phyloP scores from a whole-genome alignment of 2,329 filamentous ascomycete genomes.

The Cladosporium sp. region DNA sequence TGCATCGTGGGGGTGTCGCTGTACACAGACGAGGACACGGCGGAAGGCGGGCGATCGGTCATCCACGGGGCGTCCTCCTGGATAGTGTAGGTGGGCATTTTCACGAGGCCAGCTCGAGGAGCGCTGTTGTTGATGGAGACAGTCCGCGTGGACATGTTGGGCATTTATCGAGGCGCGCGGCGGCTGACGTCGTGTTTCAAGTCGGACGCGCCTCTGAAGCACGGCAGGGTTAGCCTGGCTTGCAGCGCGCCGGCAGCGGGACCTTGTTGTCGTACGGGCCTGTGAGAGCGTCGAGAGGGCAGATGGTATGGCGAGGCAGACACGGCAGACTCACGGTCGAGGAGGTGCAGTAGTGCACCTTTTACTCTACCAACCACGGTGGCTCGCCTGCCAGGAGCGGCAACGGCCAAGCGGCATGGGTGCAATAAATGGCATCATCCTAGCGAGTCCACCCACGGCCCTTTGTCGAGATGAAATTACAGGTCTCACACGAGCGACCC shows the following conservation, averaged over 20 bases:
- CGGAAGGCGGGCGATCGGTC: constrained; percentile 12
- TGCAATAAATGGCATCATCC: not conserved
- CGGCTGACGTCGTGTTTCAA: constrained; percentile 8
- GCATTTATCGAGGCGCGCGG: not conserved
- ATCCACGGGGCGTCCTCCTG: constrained; percentile 25
- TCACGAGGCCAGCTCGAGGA: constrained; percentile 16
- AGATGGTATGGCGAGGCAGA: too few species aligned
- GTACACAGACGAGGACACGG: constrained; percentile 24
- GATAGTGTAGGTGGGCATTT: constrained; percentile 35
- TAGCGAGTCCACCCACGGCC: constrained; percentile 6
- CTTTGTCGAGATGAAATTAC: constrained; percentile 10
- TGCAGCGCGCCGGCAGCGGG: not conserved
- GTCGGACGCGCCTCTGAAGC: not conserved
- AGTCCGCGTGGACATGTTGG: constrained; percentile 7
- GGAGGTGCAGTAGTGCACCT: constrained; percentile 4
- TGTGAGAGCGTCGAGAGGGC: too few species aligned
- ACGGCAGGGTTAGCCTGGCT: constrained; percentile 1
- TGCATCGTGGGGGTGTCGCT: constrained; percentile 28
- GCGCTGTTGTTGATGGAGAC: constrained; percentile 6
- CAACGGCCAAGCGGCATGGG: not conserved
- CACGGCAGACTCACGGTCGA: not conserved
- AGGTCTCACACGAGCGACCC: not conserved
- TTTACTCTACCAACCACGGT: constrained; percentile 2
- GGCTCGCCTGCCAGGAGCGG: constrained; percentile 3
- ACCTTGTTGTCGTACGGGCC: too few species aligned